Base-by-base conservation (phyloP, 1,284 basidiomycete species). In the Lentinula novae-zelandiae region DNA sequence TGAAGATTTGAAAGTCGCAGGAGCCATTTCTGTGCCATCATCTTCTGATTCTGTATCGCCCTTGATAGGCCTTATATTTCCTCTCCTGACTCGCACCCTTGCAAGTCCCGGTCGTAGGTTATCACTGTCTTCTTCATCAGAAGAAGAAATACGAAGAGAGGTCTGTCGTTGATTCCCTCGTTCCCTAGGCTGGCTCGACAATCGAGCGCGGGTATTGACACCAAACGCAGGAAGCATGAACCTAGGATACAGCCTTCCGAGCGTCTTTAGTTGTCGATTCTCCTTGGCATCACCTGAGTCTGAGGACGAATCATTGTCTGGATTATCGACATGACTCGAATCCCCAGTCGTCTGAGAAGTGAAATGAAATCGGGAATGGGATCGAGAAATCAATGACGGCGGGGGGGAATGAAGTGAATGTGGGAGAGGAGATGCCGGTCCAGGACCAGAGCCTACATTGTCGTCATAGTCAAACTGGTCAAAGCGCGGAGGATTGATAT, bases 41-140 rank as follows among this genome's bases (percentile, higher is more conserved):
- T 70, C 62, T 8, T 78, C 76, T 12, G 80, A 80, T 62, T 83
- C 81, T 1, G 78, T 67, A 63, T 83, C 82, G 9, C 82, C 82
- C 66, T 70, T 78, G 53, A 84, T 72, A 60, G 74, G 67, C 31
- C 70, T 58, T 62, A 70, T 67, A 60, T 74, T 65, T 13, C 63
- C 64, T 42, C 68, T 61, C 53, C 65, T 46, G 20, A 57, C 65
- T 38, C 77, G 73, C 59, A 72, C 72, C 40, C 75, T 73, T 20
- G 81, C 77, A 63, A 77, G 73, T 4, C 83, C 83, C 0, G 83
- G 82, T 52, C 72, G 73, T 49, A 77, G 66, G 15, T 31, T 9
- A n/a, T 20, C 31, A 13, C 53, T 27, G 7, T 34, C 40, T 8
- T 60, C 58, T 3, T 44, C 40, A n/a, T 50, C 49, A 52, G 36